These are phyloP conservation scores for Hirschioporus abietinus DNA, from an alignment of 768 basidiomycete genomes.

Conservation along the genomic window DNA sequence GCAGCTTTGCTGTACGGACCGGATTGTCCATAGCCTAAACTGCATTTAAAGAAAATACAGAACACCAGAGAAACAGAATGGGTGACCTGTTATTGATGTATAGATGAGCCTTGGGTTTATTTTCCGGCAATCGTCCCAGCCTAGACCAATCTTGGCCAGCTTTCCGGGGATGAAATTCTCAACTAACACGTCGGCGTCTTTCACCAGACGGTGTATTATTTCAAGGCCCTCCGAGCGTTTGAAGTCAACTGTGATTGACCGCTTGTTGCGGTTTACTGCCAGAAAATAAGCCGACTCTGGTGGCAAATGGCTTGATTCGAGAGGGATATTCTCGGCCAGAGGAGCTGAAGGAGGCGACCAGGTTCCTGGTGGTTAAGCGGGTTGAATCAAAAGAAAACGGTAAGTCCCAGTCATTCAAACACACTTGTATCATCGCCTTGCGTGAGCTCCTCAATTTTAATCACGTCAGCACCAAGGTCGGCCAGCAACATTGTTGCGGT, in stretches of 20 bases:
- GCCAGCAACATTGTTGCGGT: constrained; percentile 92
- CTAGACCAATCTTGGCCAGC: constrained; percentile 76
- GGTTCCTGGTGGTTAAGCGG: constrained; percentile 19
- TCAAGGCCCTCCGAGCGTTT: constrained; percentile 73
- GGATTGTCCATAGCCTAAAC: constrained; percentile 74
- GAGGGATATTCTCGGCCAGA: constrained; percentile 36
- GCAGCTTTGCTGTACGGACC: constrained; percentile 81
- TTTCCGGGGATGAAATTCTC: constrained; percentile 89
- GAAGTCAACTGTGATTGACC: constrained; percentile 86
- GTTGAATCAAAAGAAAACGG: constrained; percentile 13
- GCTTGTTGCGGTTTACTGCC: constrained; percentile 82
- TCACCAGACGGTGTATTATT: constrained; percentile 66
- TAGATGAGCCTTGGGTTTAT: constrained; percentile 83
- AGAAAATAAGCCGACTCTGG: constrained; percentile 94
- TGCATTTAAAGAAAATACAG: constrained; percentile 20
- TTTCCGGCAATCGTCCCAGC: constrained; percentile 73
- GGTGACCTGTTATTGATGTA: constrained; percentile 78
- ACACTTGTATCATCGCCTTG: constrained; percentile 87
- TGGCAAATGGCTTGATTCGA: constrained; percentile 58
- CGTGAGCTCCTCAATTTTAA: constrained; percentile 81
- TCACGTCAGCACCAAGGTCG: constrained; percentile 87
- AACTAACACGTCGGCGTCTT: constrained; percentile 76
- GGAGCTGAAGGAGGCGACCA: constrained; percentile 37
- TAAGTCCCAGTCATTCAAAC: constrained; percentile 19
- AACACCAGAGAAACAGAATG: neutral